Conservation (phyloP, 495 filamentous ascomycete genomes). For the Penicillium egyptiacum region DNA sequence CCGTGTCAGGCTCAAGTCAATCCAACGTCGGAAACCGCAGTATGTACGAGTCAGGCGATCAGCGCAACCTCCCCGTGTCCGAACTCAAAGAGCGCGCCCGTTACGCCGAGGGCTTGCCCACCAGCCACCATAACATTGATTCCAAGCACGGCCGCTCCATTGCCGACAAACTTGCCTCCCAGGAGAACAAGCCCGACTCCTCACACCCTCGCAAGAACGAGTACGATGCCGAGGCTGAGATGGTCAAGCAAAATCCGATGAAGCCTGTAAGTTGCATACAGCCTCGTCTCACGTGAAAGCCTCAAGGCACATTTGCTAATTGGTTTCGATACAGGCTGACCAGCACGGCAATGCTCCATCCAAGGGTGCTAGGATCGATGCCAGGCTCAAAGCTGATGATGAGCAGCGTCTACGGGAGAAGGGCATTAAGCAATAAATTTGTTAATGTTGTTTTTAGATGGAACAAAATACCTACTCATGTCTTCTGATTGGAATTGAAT, state of each 20-base stretch:
- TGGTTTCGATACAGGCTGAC: conserved; percentile 52
- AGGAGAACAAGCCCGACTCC: conserved; percentile 43
- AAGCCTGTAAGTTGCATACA: conserved; percentile 55
- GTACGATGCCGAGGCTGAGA: conserved; percentile 53
- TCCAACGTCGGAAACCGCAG: conserved; percentile 54
- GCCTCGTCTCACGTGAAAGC: no score
- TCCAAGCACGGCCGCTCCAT: conserved; percentile 82
- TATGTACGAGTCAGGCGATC: conserved; percentile 69
- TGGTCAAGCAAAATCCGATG: conserved; percentile 64
- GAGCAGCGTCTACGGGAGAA: conserved; percentile 65
- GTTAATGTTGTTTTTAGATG: conserved; percentile 18
- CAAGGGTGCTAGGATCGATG: conserved; percentile 69
- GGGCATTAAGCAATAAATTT: conserved; percentile 45
- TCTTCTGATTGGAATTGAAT: not conserved
- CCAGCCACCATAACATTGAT: conserved; percentile 68
- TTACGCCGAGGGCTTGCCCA: conserved; percentile 65
- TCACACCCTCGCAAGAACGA: conserved; percentile 37
- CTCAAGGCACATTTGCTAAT: not conserved
- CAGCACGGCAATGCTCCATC: conserved; percentile 71
- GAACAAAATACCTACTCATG: conserved; percentile 12
- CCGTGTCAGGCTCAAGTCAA: conserved; percentile 33
- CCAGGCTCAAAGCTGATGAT: conserved; percentile 66
- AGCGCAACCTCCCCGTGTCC: conserved; percentile 61
- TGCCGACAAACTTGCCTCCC: conserved; percentile 69
- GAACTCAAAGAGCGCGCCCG: conserved; percentile 54